Base-by-base conservation (phyloP, 805 yeast species). In the Scheffersomyces ergatensis region DNA sequence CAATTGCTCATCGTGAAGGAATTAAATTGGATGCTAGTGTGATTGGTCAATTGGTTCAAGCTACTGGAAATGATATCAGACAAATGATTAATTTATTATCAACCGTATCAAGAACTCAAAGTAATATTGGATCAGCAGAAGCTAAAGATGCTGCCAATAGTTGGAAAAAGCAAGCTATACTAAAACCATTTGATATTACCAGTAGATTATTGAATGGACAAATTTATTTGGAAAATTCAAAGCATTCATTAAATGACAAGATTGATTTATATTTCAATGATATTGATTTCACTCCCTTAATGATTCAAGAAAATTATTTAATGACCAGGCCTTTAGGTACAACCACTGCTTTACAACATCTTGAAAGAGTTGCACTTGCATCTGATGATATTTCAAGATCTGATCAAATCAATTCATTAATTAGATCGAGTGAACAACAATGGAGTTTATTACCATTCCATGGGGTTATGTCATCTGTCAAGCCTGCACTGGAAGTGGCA, bases 361-460 rank as follows among this genome's bases (percentile, higher is more conserved):
- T 92, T 43, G 71, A 76, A 47, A 67, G 81, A 14, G 81, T 84
- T 1, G 84, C 88, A 1, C 65, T 71, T 21, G 98, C 99, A 0
- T 88, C 98, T 0, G 89, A 89, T 50, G 78, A 87, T 36, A 87
- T 93, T 34, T 85, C 96, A n/a, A 76, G 77, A 40, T 85, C 89
- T 12, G 98, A 93, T 60, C 59, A 84, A 18, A 84, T 90, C 19
- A 96, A 89, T 55, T 70, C 80, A 20, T 74, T 79, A 58, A 92
- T 93, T 43, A 86, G 95, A 56, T 85, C 95, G 33, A 78, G 92
- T 31, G 96, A 90, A 50, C 98, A 92, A 61, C 87, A 86, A 51
- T 90, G 98, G 98, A 80, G 93, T 45, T 72, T 92, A 44, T 76
- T 93, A 71, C 99, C 98, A 5, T 74, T 89, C 53, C 97, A 89